Percentiles rank a stretch among this genome's conserved stretches.
These are phyloP conservation scores for Ophiocordyceps unilateralis DNA, from an alignment of 2,329 filamentous ascomycete genomes.

Conservation along the genomic window DNA sequence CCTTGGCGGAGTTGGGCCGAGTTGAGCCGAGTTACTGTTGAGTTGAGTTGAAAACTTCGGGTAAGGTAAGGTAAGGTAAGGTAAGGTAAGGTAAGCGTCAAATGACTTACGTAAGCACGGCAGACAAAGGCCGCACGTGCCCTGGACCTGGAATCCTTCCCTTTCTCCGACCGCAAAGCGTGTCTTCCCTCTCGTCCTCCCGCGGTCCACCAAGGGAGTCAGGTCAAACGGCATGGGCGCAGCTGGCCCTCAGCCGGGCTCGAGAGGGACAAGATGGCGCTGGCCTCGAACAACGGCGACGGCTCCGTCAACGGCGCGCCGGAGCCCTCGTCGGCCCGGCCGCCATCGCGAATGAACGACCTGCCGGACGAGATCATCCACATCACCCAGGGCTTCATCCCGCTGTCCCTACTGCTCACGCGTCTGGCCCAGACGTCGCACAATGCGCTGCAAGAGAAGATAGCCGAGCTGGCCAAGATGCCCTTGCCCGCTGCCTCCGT, in stretches of 20 bases:
- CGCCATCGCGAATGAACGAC: constrained; percentile 29
- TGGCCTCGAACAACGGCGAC: constrained; percentile 1
- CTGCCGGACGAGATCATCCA: constrained; percentile 48
- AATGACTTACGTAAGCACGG: neutral
- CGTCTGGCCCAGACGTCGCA: constrained; percentile 73
- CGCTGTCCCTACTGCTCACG: constrained; percentile 56
- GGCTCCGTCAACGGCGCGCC: neutral
- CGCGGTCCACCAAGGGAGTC: constrained; percentile 17
- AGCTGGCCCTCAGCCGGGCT: constrained; percentile 8
- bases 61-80: too few species aligned
- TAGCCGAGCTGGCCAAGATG: constrained; percentile 53
- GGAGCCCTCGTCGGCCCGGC: neutral
- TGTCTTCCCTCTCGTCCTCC: neutral
- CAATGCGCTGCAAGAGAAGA: constrained; percentile 54
- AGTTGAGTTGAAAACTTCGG: too few species aligned
- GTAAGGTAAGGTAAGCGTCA: too few species aligned
- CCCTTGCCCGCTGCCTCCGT: constrained; percentile 32
- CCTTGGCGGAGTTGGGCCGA: too few species aligned
- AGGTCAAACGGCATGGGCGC: constrained; percentile 17
- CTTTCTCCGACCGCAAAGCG: neutral
- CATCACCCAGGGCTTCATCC: constrained; percentile 59
- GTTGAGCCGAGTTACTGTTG: too few species aligned
- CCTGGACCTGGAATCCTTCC: neutral
- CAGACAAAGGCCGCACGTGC: neutral
- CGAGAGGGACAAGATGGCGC: constrained; percentile 15